These are phyloP conservation scores for Irpex lacteus DNA, from an alignment of 1,284 basidiomycete species.

Conservation along the genomic window DNA sequence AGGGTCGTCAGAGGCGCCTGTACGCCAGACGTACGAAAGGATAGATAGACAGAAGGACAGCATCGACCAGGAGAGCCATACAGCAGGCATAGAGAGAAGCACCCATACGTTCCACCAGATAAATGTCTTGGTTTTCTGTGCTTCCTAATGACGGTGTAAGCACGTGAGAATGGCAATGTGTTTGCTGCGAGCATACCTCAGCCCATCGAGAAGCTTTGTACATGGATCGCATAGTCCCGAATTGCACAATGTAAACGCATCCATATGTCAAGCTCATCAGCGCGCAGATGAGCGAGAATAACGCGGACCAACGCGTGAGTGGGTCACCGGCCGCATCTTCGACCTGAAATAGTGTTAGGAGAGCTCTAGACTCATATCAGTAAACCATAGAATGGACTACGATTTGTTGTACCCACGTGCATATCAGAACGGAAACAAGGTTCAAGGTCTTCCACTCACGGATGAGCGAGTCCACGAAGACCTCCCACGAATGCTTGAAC, in stretches of 20 bases:
- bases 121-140: slow-evolving; percentile 57
- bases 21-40: slow-evolving; percentile 71
- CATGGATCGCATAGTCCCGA: slow-evolving; percentile 79
- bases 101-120: slow-evolving; percentile 84
- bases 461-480: slow-evolving; percentile 64
- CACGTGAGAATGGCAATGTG: too few species aligned
- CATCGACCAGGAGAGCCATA: slow-evolving; percentile 80
- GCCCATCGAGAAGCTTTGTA: slow-evolving; percentile 73
- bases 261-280: slow-evolving; percentile 75
- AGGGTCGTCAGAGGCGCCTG: slow-evolving; percentile 50
- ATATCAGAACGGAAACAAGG: slow-evolving; percentile 66
- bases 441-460: slow-evolving; percentile 79
- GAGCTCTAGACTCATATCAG: slow-evolving; percentile 45
- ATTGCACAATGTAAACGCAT: slow-evolving; percentile 73
- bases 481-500: slow-evolving; percentile 73
- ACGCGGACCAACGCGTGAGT: slow-evolving; percentile 60
- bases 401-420: slow-evolving; percentile 49
- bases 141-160: slow-evolving; percentile 47
- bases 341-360: slow-evolving; percentile 73
- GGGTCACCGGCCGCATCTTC: slow-evolving; percentile 58
- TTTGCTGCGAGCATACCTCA: slow-evolving; percentile 63
- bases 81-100: slow-evolving; percentile 65
- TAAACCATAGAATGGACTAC: not conserved
- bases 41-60: slow-evolving; percentile 67
- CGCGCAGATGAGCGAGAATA: slow-evolving; percentile 66